Conservation (phyloP, 805 yeast genomes). For the Candida nitratophila region DNA sequence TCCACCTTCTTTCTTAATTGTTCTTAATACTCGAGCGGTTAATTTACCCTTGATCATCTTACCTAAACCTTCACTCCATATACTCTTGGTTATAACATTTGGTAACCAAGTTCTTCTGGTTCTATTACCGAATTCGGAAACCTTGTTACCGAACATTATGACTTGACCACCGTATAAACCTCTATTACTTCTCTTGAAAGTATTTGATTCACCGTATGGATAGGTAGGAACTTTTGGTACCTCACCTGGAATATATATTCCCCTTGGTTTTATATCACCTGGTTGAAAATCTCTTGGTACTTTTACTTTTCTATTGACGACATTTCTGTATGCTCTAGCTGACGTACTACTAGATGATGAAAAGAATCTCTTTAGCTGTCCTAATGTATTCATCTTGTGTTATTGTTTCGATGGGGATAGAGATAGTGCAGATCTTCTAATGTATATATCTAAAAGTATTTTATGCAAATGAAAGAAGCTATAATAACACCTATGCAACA, state of each 20-base stretch:
- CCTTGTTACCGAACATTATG: conserved; percentile 65
- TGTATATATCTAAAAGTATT: too few relatives aligned
- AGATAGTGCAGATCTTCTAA: too few relatives aligned
- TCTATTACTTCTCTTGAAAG: conserved; percentile 76
- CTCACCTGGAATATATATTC: conserved; percentile 34
- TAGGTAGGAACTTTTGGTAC: conserved; percentile 51
- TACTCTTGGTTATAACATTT: conserved; percentile 63
- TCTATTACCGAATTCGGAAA: conserved; percentile 71
- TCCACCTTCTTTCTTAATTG: conserved; percentile 92
- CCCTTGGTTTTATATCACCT: conserved; percentile 46
- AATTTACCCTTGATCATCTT: conserved; percentile 51
- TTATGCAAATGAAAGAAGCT: too few relatives aligned
- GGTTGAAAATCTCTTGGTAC: conserved; percentile 32
- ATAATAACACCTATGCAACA: background rate
- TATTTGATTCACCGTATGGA: conserved; percentile 70
- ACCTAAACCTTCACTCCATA: conserved; percentile 81
- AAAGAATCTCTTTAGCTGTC: conserved; percentile 17
- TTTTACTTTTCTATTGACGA: conserved; percentile 40
- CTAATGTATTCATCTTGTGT: background rate
- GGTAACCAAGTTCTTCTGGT: conserved; percentile 73
- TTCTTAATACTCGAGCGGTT: conserved; percentile 74
- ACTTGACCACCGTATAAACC: conserved; percentile 91
- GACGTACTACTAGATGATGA: conserved; percentile 12
- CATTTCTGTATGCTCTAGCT: conserved; percentile 29
- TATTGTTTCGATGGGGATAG: too few relatives aligned